Percentiles rank a stretch among this genome's conserved stretches.
Evolutionary conservation across 2,329 filamentous ascomycete genomes (phyloP).

Genomic region (Trichoderma sp.): DNA sequence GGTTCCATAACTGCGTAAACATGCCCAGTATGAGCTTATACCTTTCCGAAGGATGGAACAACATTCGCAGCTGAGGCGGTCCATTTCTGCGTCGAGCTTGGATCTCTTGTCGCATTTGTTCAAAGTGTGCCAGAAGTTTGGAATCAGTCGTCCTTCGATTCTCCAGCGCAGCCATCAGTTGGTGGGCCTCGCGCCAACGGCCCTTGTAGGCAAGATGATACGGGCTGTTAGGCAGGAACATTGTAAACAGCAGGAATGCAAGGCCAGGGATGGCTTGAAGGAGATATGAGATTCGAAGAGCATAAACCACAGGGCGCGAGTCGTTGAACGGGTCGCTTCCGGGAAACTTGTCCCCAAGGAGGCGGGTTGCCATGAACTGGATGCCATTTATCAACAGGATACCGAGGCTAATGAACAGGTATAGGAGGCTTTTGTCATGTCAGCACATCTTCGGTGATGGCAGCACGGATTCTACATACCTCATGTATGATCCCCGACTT

Average conservation of each 20-base stretch:
- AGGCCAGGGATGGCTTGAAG: conserved; percentile 59
- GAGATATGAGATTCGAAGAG: conserved; percentile 64
- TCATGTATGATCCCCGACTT: conserved; percentile 60
- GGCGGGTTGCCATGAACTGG: conserved; percentile 57
- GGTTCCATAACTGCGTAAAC: conserved; percentile 60
- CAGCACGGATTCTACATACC: conserved; percentile 22
- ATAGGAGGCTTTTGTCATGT: conserved; percentile 50
- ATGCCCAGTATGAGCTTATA: conserved; percentile 60
- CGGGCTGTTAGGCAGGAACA: conserved; percentile 65
- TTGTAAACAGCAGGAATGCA: conserved; percentile 52
- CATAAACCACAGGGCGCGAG: conserved; percentile 39
- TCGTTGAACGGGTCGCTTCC: not conserved
- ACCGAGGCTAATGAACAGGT: conserved; percentile 72
- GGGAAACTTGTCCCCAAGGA: conserved; percentile 53
- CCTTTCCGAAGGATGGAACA: conserved; percentile 53
- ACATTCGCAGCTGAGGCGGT: conserved; percentile 49
- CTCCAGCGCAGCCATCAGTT: conserved; percentile 58
- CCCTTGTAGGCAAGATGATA: conserved; percentile 71
- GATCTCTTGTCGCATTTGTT: conserved; percentile 59
- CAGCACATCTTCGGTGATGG: not conserved
- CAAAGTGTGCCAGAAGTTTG: conserved; percentile 63
- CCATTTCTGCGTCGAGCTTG: conserved; percentile 54
- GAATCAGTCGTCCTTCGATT: conserved; percentile 56
- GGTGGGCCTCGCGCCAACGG: conserved; percentile 64
- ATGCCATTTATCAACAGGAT: conserved; percentile 69